Base-by-base conservation (phyloP, 176 grass and related monocot species). In the Musa itinerans region DNA sequence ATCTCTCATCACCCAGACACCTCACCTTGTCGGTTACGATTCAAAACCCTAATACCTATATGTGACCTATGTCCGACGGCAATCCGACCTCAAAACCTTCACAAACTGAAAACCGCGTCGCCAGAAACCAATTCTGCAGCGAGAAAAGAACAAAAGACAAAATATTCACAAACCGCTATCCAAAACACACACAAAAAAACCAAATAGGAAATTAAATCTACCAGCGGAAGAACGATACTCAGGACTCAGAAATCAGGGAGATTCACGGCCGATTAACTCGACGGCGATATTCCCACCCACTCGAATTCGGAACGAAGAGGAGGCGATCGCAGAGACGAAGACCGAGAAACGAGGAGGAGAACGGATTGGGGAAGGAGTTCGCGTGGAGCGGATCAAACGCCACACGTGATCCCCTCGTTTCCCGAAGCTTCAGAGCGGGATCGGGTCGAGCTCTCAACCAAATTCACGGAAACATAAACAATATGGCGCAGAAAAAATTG, bases 1-100 rank as follows among this genome's bases (percentile, higher is more conserved):
- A 86, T 82, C 52, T 53, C 27, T 63, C 27, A 78, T 62, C 23
- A 73, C 59, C 7, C 57, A 65, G 12, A 57, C 11, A 74, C 26
- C 25, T 15, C 65, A 16, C 57, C 57, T 61, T 4, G 0, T 26
- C 63, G 8, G 10, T 23, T 19, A n/a, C 13, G 67, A 50, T 69
- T 10, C 67, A 19, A 69, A 69, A 50, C 27, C 67, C 67, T 50
- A 69, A 49, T n/a, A 69, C 26, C 6, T 7, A 34, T 16, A 43
- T 48, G 65, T 14, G 34, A 10, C 9, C 11, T 34, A 34, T 34
- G n/a, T 70, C 68, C 15, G 43, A 50, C 68, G 6, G 19, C 34
- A 11, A 19, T 70, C 16, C n/a, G 43, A 4, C 34, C 16, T 11
- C 14, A n/a, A 50, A 50, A 70, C 15, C 16, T 51, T 20, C 57